Conservation (phyloP, 495 filamentous ascomycete genomes). For the Tuber borchii region DNA sequence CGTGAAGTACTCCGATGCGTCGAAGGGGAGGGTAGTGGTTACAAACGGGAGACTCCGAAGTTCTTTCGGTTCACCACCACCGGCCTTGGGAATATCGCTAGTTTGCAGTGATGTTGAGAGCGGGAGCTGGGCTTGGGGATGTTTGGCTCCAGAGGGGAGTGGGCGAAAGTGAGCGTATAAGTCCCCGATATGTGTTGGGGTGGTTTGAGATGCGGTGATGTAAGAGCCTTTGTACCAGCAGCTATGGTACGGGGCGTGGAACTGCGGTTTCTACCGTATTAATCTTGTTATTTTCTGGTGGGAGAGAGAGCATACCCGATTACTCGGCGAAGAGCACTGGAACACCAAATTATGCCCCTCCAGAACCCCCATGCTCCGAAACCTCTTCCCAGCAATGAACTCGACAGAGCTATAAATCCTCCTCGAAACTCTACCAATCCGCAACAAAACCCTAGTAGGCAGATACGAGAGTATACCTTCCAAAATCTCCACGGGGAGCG, state of each 20-base stretch:
- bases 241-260: conserved; percentile 15
- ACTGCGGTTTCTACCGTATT: conserved; percentile 3
- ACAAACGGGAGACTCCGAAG: not conserved
- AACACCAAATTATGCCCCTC: conserved; percentile 30
- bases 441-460: not conserved
- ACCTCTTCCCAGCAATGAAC: conserved; percentile 21
- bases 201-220: not conserved
- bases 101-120: not conserved
- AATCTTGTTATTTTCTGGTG: not conserved
- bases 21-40: conserved; percentile 15
- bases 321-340: conserved; percentile 27
- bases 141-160: not conserved
- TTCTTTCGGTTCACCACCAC: not conserved
- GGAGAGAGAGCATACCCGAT: conserved; percentile 13
- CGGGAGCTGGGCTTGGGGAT: not conserved
- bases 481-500: conserved; percentile 33
- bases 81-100: not conserved
- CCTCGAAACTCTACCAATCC: not conserved
- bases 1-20: conserved; percentile 22
- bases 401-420: not conserved
- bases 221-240: conserved; percentile 12
- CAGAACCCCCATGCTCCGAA: conserved; percentile 13
- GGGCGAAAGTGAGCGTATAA: conserved; percentile 31
- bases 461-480: conserved; percentile 25
- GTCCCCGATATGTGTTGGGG: not conserved